phyloP scores from a whole-genome alignment of 768 basidiomycete species.

The Amanita muscaria region DNA sequence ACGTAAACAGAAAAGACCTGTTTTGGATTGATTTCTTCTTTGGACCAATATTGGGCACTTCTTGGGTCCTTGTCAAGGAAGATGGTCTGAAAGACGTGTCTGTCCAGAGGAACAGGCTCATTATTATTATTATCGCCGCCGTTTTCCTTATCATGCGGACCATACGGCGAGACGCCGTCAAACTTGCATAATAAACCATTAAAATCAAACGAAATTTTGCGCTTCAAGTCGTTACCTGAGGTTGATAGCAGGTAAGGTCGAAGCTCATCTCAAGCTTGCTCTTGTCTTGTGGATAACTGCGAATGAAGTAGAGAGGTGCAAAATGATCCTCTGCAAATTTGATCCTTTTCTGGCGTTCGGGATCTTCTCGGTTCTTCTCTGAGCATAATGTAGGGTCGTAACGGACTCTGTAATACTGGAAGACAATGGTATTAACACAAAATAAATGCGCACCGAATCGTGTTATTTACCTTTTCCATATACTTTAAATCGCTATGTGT shows the following conservation, averaged over 20 bases:
- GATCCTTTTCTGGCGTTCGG: constrained; percentile 20
- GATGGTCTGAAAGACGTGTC: constrained; percentile 43
- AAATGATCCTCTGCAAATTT: constrained; percentile 32
- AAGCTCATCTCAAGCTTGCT: constrained; percentile 46
- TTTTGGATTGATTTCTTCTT: constrained; percentile 28
- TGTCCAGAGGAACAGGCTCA: constrained; percentile 23
- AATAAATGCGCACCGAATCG: neutral
- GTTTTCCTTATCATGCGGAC: constrained; percentile 2
- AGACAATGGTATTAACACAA: neutral
- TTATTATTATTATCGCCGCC: neutral
- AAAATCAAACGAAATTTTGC: too few species aligned
- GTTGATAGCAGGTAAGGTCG: constrained; percentile 39
- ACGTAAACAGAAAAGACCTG: constrained; percentile 12
- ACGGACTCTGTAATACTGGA: constrained; percentile 31
- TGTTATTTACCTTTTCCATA: constrained; percentile 32
- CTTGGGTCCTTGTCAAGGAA: constrained; percentile 34
- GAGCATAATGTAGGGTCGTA: constrained; percentile 26
- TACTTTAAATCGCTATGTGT: constrained; percentile 40
- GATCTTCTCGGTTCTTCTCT: constrained; percentile 18
- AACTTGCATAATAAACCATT: constrained; percentile 14
- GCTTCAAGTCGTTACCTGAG: too few species aligned
- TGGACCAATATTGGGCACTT: constrained; percentile 32
- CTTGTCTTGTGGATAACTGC: constrained; percentile 33
- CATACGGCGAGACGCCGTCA: constrained; percentile 16
- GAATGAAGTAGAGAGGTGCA: constrained; percentile 37